Conservation (phyloP, 805 yeast genomes). For the Candida caryicola region DNA sequence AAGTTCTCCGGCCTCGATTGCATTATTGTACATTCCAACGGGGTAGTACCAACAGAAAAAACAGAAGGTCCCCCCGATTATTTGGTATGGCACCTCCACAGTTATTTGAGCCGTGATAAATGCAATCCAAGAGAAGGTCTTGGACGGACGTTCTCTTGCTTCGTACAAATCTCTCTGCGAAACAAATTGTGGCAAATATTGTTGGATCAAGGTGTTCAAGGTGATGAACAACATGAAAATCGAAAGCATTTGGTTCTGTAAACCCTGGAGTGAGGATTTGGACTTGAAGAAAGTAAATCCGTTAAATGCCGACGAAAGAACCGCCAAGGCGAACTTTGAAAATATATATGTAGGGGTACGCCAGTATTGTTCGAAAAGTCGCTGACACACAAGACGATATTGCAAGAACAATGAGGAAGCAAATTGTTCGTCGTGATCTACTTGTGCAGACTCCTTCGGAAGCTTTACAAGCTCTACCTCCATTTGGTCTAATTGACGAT, state of each 20-base stretch:
- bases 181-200: conserved; percentile 55
- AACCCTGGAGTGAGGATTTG: conserved; percentile 19
- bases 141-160: conserved; percentile 72
- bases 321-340: conserved; percentile 12
- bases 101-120: conserved; percentile 62
- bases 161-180: conserved; percentile 64
- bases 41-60: conserved; percentile 20
- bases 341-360: conserved; percentile 25
- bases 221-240: conserved; percentile 63
- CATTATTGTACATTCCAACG: conserved; percentile 24
- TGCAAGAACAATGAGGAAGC: conserved; percentile 11
- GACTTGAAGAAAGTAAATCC: conserved; percentile 16
- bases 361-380: conserved; percentile 25
- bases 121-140: conserved; percentile 64
- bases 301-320: conserved; percentile 13
- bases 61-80: conserved; percentile 43
- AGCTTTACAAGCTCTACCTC: conserved; percentile 16
- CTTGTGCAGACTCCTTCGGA: conserved; percentile 10
- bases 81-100: conserved; percentile 65
- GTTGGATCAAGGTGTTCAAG: conserved; percentile 56
- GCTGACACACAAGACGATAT: conserved; percentile 9
- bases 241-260: conserved; percentile 68
- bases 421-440: conserved; percentile 8
- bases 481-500: conserved; percentile 17
- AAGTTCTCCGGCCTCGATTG: conserved; percentile 14